Evolutionary conservation across 2,329 filamentous ascomycete genomes (phyloP).

Genomic region (Trichoderma sp.): DNA sequence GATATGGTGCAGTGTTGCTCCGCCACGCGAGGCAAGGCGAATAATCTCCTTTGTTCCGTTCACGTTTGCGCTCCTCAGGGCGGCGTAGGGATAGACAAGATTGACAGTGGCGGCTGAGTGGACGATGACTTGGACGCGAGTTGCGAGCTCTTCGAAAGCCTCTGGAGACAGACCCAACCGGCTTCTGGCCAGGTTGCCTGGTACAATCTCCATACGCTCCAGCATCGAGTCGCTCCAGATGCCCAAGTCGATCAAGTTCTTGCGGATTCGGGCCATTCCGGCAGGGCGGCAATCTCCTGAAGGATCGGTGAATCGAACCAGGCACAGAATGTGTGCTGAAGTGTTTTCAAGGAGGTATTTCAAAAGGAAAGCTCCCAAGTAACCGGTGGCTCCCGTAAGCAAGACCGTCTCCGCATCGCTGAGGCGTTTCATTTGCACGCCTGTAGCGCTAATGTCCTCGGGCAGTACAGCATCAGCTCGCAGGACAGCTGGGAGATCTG

Average conservation of each 20-base stretch:
- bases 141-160: conserved; percentile 66
- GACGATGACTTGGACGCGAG: conserved; percentile 71
- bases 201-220: conserved; percentile 75
- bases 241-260: conserved; percentile 76
- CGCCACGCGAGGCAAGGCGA: conserved; percentile 67
- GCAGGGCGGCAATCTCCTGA: conserved; percentile 65
- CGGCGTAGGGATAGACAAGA: conserved; percentile 79
- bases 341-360: conserved; percentile 70
- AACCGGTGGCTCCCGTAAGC: conserved; percentile 76
- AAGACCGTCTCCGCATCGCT: conserved; percentile 70
- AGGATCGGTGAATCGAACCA: conserved; percentile 73
- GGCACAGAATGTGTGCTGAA: conserved; percentile 69
- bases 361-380: conserved; percentile 75
- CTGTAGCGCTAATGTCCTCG: conserved; percentile 66
- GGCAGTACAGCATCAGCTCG: conserved; percentile 69
- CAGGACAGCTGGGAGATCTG: conserved; percentile 71
- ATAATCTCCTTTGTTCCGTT: conserved; percentile 78
- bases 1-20: conserved; percentile 75
- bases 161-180: conserved; percentile 69
- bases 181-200: conserved; percentile 71
- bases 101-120: conserved; percentile 81
- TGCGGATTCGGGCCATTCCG: conserved; percentile 72
- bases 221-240: conserved; percentile 78
- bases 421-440: conserved; percentile 59
- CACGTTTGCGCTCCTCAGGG: conserved; percentile 73